Evolutionary conservation across 2,329 filamentous ascomycete genomes (phyloP).

Genomic region (Chaetomium sp.): DNA sequence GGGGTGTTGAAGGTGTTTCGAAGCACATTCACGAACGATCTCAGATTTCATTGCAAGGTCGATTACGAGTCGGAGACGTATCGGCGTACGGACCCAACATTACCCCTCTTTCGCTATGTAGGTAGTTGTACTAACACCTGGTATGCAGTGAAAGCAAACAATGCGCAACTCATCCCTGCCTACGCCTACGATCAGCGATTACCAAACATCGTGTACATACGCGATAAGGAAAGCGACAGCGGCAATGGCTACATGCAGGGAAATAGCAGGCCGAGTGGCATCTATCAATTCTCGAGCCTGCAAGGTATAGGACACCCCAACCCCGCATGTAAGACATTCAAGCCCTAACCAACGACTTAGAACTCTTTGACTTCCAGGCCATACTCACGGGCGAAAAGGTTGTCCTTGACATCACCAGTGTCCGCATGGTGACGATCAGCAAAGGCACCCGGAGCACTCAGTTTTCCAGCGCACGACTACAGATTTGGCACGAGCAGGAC

Average conservation of each 20-base stretch:
- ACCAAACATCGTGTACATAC: conserved; percentile 35
- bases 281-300: conserved; percentile 36
- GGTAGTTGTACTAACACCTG: not conserved
- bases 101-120: too few species aligned
- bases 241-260: conserved; percentile 27
- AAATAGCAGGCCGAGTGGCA: conserved; percentile 32
- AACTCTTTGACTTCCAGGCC: conserved; percentile 38
- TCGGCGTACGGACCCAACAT: conserved; percentile 31
- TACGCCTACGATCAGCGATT: conserved; percentile 39
- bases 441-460: conserved; percentile 32
- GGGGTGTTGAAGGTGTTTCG: conserved; percentile 38
- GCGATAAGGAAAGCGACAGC: conserved; percentile 36
- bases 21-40: conserved; percentile 35
- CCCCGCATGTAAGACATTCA: not conserved
- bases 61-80: conserved; percentile 37
- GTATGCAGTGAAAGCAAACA: conserved; percentile 35
- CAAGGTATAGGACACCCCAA: conserved; percentile 19
- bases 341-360: conserved; percentile 2
- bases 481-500: conserved; percentile 39
- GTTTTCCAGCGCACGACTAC: conserved; percentile 36
- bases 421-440: conserved; percentile 34
- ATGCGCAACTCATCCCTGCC: conserved; percentile 37
- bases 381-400: conserved; percentile 38
- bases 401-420: conserved; percentile 37
- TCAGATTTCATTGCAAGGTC: conserved; percentile 37